Percentiles rank a stretch among this genome's conserved stretches.
These are phyloP conservation scores for Xanthoparmelia taractica DNA, from an alignment of 495 filamentous ascomycete genomes.

Conservation along the genomic window DNA sequence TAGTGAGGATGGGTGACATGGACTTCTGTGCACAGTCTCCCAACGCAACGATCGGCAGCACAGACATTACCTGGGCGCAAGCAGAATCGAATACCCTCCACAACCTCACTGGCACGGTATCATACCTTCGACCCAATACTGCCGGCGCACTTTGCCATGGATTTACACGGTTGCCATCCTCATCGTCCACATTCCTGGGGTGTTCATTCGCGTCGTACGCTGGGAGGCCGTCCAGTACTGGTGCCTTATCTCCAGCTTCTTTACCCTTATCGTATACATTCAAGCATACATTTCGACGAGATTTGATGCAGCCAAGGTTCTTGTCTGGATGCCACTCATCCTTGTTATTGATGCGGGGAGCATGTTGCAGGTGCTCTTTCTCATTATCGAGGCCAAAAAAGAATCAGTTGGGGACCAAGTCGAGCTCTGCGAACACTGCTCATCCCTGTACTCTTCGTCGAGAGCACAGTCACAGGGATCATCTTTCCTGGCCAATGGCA, in stretches of 20 bases:
- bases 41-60: too few species aligned
- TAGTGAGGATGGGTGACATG: too few species aligned
- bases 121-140: slow-evolving; percentile 17
- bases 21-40: background rate
- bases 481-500: too few species aligned
- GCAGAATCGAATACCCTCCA: background rate
- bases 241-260: slow-evolving; percentile 16
- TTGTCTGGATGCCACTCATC: slow-evolving; percentile 14
- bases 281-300: slow-evolving; percentile 18
- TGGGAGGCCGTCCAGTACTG: slow-evolving; percentile 17
- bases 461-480: too few species aligned
- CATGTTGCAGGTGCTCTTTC: slow-evolving; percentile 16
- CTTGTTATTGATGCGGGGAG: slow-evolving; percentile 18
- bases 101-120: background rate
- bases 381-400: slow-evolving; percentile 16
- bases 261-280: slow-evolving; percentile 10
- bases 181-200: slow-evolving; percentile 16
- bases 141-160: slow-evolving; percentile 18
- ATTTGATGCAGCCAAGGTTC: slow-evolving; percentile 14
- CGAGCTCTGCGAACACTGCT: too few species aligned
- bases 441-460: too few species aligned
- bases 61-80: background rate
- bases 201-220: slow-evolving; percentile 19
- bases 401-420: background rate
- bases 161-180: slow-evolving; percentile 14